A percentile compares a stretch with the other conserved stretches of the same genome.
These are phyloP conservation scores for Neostapfia colusana DNA, from an alignment of 176 grass and related monocot genomes.

Conservation along the genomic window DNA sequence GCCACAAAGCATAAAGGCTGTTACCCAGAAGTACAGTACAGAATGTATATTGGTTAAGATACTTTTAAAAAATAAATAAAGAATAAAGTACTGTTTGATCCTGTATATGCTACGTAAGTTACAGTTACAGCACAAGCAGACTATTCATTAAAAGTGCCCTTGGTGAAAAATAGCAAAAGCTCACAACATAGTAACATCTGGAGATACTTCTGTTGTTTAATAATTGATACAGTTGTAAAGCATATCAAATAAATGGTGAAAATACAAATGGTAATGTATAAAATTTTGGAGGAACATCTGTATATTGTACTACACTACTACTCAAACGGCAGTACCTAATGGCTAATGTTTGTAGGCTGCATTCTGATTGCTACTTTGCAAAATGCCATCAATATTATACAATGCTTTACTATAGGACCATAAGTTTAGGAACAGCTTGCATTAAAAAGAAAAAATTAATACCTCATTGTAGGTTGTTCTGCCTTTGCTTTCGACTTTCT, in stretches of 20 bases:
- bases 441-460: conserved; percentile 35
- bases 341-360: not conserved
- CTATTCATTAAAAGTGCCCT: not conserved
- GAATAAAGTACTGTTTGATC: too few species aligned
- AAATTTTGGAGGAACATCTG: not conserved
- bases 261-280: not conserved
- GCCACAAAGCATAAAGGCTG: not conserved
- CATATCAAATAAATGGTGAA: not conserved
- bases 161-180: conserved; percentile 9
- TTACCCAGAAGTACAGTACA: not conserved
- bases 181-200: not conserved
- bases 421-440: not conserved
- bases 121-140: not conserved
- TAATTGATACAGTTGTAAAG: not conserved
- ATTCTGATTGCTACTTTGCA: not conserved
- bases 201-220: not conserved
- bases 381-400: not conserved
- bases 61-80: too few species aligned
- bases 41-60: not conserved
- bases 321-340: not conserved
- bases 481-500: conserved; percentile 99
- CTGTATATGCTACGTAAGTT: not conserved
- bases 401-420: conserved; percentile 11
- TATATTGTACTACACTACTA: conserved; percentile 13
- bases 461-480: conserved; percentile 99